Evolutionary conservation across 257 asterid genomes (phyloP), one percentile per base, ranked within the genome.

Genomic region (Echites panduratus): DNA sequence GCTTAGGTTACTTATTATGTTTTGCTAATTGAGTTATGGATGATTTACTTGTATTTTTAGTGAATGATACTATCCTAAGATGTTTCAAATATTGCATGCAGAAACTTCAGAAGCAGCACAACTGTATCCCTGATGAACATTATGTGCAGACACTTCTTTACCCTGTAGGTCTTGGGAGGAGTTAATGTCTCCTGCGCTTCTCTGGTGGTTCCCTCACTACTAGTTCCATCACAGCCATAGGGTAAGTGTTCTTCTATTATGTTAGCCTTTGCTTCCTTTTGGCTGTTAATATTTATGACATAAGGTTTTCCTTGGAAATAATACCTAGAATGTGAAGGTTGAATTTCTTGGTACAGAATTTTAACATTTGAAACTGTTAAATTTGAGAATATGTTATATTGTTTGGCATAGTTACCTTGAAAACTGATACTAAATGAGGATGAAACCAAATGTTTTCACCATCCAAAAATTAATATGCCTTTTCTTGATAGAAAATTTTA

Each of bases 71-170:
- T 63, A 56, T 68, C 48, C 79, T 78, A 72, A 79, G 78, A 53
- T 69, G 43, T 73, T 66, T 63, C 24, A 43, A 45, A 73, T 77
- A 49, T 75, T 74, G 56, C 65, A 74, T 79, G 88, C 99, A 95
- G 99, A 95, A 86, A 81, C 93, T 86, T 85, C 96, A 88, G 85
- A 88, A 92, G 83, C 98, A 90, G 87, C 97, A 92, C 81, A 84
- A 95, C 82, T 92, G 98, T 80, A 92, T 95, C 79, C 99, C 99
- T 0, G 99, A 95, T 84, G 99, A 95, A 85, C 99, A 95, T 81
- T 95, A 92, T 73, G 92, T 92, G 74, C 97, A 81, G 83, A 92
- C 98, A 64, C 86, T 95, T 70, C 89, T 95, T 58, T n/a, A n/a
- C n/a, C n/a, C n/a, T n/a, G n/a, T n/a, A 81, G 85, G 85, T 68